Percentiles rank a stretch among this genome's conserved stretches.
Conservation (phyloP, 352 stramenopile species). For the Globisporangium iwayamae region DNA sequence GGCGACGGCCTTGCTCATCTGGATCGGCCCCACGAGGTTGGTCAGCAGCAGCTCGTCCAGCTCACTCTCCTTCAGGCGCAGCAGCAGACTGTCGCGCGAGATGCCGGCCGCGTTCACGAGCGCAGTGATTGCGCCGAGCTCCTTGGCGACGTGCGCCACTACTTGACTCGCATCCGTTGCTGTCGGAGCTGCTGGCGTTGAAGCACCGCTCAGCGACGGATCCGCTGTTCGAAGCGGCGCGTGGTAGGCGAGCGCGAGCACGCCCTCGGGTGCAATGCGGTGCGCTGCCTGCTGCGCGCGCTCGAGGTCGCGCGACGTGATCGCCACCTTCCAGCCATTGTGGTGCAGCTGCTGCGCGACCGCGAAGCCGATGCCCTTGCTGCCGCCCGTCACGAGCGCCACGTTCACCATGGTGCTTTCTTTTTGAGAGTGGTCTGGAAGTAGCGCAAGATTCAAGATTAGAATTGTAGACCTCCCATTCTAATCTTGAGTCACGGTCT, state of each 20-base stretch:
- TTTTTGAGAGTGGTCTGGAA: neutral
- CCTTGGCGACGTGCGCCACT: slow-evolving; percentile 38
- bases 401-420: slow-evolving; percentile 1
- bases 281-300: slow-evolving; percentile 49
- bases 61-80: slow-evolving; percentile 58
- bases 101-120: slow-evolving; percentile 78
- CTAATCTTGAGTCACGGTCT: too few species aligned
- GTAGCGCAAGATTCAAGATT: too few species aligned
- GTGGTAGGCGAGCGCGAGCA: slow-evolving; percentile 60
- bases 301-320: slow-evolving; percentile 59
- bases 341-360: slow-evolving; percentile 60
- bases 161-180: slow-evolving; percentile 24
- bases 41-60: slow-evolving; percentile 68
- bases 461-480: too few species aligned
- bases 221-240: slow-evolving; percentile 27
- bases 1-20: slow-evolving; percentile 70
- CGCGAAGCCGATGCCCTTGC: slow-evolving; percentile 74
- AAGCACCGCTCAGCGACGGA: neutral
- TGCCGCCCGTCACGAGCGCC: slow-evolving; percentile 77
- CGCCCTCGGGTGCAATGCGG: slow-evolving; percentile 28
- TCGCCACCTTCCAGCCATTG: slow-evolving; percentile 63
- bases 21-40: slow-evolving; percentile 71
- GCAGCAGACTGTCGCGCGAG: slow-evolving; percentile 65
- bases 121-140: slow-evolving; percentile 39
- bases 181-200: neutral